Conservation (phyloP, 2,329 filamentous ascomycete species). For the Diplodia intermedia region DNA sequence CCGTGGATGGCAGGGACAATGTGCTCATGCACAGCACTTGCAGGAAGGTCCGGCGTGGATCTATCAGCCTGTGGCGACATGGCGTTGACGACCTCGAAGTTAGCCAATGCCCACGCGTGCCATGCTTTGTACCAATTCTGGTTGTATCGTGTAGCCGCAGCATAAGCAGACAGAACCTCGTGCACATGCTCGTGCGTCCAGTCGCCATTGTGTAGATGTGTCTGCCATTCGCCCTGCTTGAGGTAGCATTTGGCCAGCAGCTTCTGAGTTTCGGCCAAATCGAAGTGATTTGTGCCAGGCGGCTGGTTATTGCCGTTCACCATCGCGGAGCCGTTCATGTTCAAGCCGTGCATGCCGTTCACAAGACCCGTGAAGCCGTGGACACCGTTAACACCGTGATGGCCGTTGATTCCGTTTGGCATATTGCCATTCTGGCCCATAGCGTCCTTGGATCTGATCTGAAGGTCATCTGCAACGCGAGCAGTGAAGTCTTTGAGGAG, state of each 20-base stretch:
- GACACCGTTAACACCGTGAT: slow-evolving; percentile 56
- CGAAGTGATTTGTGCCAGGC: slow-evolving; percentile 39
- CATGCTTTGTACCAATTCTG: slow-evolving; percentile 98
- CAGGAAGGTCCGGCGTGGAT: slow-evolving; percentile 64
- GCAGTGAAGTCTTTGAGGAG: slow-evolving; percentile 68
- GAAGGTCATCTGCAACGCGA: slow-evolving; percentile 65
- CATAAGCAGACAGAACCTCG: slow-evolving; percentile 90
- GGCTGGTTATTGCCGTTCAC: slow-evolving; percentile 44
- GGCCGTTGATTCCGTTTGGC: slow-evolving; percentile 55
- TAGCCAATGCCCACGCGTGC: slow-evolving; percentile 98
- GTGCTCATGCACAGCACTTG: slow-evolving; percentile 77
- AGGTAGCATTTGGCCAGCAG: slow-evolving; percentile 95
- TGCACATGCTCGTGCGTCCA: slow-evolving; percentile 88
- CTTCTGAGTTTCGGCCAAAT: slow-evolving; percentile 64
- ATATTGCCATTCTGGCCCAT: slow-evolving; percentile 47
- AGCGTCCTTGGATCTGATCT: slow-evolving; percentile 45
- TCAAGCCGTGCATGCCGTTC: slow-evolving; percentile 61
- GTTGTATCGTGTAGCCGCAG: slow-evolving; percentile 91
- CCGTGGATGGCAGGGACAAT: slow-evolving; percentile 94
- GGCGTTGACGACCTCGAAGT: slow-evolving; percentile 95
- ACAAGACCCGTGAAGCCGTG: slow-evolving; percentile 50
- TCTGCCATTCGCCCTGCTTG: slow-evolving; percentile 95
- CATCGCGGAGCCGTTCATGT: slow-evolving; percentile 35
- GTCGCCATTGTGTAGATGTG: slow-evolving; percentile 80
- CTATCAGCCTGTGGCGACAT: slow-evolving; percentile 71